Conservation (phyloP, 1,139 yeast species). For the Hemisphaericaspora lyxosophila region DNA sequence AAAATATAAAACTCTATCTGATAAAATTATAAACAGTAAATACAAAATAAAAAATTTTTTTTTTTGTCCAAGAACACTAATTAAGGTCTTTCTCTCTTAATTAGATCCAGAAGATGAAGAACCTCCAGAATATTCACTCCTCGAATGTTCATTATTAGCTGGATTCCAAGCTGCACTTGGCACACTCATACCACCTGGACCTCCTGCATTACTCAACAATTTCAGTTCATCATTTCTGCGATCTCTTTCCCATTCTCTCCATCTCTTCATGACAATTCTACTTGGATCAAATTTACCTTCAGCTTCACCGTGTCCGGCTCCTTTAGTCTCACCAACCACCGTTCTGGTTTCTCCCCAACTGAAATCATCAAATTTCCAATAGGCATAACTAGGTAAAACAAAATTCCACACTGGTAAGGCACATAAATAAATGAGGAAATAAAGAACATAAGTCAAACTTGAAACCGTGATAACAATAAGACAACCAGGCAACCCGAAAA, state of each 20-base stretch:
- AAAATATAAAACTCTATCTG: neutral
- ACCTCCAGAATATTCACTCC: slow-evolving; percentile 30
- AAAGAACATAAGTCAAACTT: slow-evolving; percentile 67
- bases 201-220: slow-evolving; percentile 3
- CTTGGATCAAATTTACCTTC: slow-evolving; percentile 90
- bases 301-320: slow-evolving; percentile 56
- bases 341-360: slow-evolving; percentile 98
- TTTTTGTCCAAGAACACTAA: no score
- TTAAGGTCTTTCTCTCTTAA: neutral
- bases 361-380: slow-evolving; percentile 97
- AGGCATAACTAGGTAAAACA: slow-evolving; percentile 84
- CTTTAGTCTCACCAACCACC: slow-evolving; percentile 70
- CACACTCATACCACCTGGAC: slow-evolving; percentile 25
- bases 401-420: slow-evolving; percentile 97
- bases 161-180: slow-evolving; percentile 56
- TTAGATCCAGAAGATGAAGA: slow-evolving; percentile 17
- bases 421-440: slow-evolving; percentile 77
- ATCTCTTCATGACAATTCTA: slow-evolving; percentile 82
- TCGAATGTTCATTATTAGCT: slow-evolving; percentile 27
- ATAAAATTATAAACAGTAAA: neutral
- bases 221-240: slow-evolving; percentile 32
- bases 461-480: slow-evolving; percentile 88
- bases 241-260: slow-evolving; percentile 91
- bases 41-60: no score
- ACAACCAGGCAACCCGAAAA: slow-evolving; percentile 88